Evolutionary conservation across 345 rosid genomes (phyloP).

Genomic region (Toxicodendron radicans): DNA sequence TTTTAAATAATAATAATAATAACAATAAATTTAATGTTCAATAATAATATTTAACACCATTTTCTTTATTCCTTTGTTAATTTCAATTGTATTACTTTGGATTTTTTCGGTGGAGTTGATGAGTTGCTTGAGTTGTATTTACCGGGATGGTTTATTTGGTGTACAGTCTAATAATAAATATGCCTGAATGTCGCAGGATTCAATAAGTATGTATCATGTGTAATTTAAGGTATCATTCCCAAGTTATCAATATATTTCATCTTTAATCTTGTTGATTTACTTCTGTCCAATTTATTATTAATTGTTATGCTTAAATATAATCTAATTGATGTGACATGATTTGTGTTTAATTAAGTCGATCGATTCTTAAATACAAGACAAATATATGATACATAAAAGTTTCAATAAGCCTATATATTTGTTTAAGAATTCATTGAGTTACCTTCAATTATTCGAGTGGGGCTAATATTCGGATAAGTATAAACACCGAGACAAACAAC

Average conservation of each 20-base stretch:
- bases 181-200: neutral
- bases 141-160: neutral
- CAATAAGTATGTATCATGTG: neutral
- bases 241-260: neutral
- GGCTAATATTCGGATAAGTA: too few relatives aligned
- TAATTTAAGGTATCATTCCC: neutral
- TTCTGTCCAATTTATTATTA: too few relatives aligned
- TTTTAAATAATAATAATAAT: neutral
- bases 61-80: neutral
- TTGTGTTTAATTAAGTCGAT: too few relatives aligned
- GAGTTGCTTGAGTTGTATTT: neutral
- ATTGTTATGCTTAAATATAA: too few relatives aligned
- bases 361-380: too few relatives aligned
- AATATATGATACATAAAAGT: too few relatives aligned
- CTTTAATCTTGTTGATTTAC: too few relatives aligned
- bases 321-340: too few relatives aligned
- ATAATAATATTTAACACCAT: neutral
- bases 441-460: too few relatives aligned
- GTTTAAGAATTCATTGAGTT: too few relatives aligned
- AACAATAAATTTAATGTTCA: neutral
- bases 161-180: slow-evolving; percentile 4
- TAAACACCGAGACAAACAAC: too few relatives aligned
- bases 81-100: neutral
- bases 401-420: too few relatives aligned
- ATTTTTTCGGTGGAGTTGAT: neutral